A percentile compares a stretch with the other conserved stretches of the same genome.
phyloP scores from a whole-genome alignment of 352 stramenopile genomes.

The Blastocystis sp. region DNA sequence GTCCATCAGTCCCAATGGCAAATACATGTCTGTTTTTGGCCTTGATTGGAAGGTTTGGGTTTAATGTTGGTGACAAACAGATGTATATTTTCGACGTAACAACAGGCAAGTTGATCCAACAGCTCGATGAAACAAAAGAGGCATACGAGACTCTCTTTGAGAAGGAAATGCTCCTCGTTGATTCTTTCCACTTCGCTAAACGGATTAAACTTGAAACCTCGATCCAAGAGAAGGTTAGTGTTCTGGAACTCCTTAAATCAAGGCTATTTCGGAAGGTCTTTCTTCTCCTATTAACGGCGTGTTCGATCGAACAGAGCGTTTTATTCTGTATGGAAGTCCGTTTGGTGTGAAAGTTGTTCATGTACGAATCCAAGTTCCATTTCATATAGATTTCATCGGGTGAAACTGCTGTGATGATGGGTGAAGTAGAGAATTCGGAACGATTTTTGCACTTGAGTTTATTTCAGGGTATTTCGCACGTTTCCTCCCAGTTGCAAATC shows the following conservation, averaged over 20 bases:
- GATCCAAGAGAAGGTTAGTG: conserved; percentile 1
- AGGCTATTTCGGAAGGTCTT: conserved; percentile 61
- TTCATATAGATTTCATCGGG: conserved; percentile 69
- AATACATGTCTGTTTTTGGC: conserved; percentile 69
- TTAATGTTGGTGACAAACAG: conserved; percentile 74
- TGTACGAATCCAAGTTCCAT: neutral
- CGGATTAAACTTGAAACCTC: conserved; percentile 24
- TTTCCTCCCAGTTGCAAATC: conserved; percentile 80
- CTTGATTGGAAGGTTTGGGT: conserved; percentile 18
- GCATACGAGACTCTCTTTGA: conserved; percentile 69
- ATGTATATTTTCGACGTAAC: conserved; percentile 80
- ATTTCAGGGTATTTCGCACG: conserved; percentile 86
- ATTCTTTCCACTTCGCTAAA: conserved; percentile 63
- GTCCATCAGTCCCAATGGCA: conserved; percentile 70
- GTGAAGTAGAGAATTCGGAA: conserved; percentile 86
- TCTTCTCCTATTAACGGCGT: conserved; percentile 72
- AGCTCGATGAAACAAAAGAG: conserved; percentile 78
- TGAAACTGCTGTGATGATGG: conserved; percentile 81
- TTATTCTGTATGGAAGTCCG: conserved; percentile 87
- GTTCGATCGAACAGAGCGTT: conserved; percentile 90
- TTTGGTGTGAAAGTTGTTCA: conserved; percentile 89
- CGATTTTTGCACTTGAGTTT: conserved; percentile 84
- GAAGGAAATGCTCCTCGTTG: conserved; percentile 74
- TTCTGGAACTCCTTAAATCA: conserved; percentile 31
- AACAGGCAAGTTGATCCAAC: conserved; percentile 77